Conservation (phyloP, 441 rosid genomes). For the Theobroma grandiflorum region DNA sequence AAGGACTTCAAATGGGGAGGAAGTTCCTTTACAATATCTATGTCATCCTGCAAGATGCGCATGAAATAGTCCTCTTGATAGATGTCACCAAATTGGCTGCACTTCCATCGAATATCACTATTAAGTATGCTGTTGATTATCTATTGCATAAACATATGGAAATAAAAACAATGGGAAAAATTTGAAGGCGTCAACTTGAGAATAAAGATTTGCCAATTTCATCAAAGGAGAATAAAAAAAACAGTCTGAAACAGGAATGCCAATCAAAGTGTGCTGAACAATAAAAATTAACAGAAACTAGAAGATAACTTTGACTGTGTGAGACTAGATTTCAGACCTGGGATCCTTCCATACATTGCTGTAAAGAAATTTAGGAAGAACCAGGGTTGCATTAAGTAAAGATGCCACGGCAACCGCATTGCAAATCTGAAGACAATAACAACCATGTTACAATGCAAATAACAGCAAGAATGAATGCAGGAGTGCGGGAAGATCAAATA, state of each 20-base stretch:
- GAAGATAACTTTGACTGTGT: constrained; percentile 14
- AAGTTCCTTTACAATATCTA: constrained; percentile 77
- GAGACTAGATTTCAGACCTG: constrained; percentile 53
- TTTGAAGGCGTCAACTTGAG: neutral
- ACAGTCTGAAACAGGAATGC: neutral
- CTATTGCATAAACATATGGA: neutral
- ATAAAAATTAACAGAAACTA: neutral
- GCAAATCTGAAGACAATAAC: constrained; percentile 65
- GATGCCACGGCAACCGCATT: constrained; percentile 89
- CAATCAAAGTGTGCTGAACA: no score
- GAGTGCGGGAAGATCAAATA: no score
- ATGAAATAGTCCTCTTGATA: constrained; percentile 82
- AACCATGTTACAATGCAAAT: neutral
- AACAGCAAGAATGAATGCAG: neutral
- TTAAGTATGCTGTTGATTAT: constrained; percentile 15
- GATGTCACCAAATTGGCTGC: constrained; percentile 90
- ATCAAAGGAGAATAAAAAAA: neutral
- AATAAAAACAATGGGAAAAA: neutral
- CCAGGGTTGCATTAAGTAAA: constrained; percentile 76
- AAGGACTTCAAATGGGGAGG: constrained; percentile 64
- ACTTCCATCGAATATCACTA: constrained; percentile 30
- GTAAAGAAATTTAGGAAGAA: constrained; percentile 85
- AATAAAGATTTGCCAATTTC: neutral
- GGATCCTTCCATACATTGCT: constrained; percentile 99
- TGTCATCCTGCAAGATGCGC: constrained; percentile 62